Percentiles rank a stretch among this genome's conserved stretches.
Conservation (phyloP, 2,329 filamentous ascomycete genomes). For the Colletotrichum costaricense region DNA sequence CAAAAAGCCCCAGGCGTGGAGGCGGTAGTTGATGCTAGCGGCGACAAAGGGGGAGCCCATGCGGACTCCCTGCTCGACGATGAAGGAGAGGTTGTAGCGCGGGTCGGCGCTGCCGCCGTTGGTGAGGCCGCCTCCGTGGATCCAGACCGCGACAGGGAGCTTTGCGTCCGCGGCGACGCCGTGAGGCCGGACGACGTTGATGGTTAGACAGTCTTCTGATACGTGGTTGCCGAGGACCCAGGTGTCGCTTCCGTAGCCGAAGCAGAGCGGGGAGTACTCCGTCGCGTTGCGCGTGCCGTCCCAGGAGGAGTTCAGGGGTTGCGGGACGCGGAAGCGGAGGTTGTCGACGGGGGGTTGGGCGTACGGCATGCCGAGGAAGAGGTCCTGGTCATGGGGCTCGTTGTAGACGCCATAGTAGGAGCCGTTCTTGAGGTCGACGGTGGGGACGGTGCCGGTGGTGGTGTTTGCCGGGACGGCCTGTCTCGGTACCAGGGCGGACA, state of each 20-base stretch:
- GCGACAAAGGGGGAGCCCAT: conserved; percentile 61
- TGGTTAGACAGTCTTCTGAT: conserved; percentile 45
- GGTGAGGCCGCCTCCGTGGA: conserved; percentile 57
- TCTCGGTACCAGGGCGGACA: conserved; percentile 26
- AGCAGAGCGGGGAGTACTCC: conserved; percentile 58
- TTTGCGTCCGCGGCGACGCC: conserved; percentile 46
- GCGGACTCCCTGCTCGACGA: conserved; percentile 61
- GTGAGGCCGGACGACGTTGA: conserved; percentile 44
- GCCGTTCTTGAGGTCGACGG: conserved; percentile 29
- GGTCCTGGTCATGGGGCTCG: conserved; percentile 56
- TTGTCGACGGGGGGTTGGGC: conserved; percentile 63
- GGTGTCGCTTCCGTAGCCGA: conserved; percentile 59
- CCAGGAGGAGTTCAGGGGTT: conserved; percentile 60
- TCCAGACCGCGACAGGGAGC: conserved; percentile 70
- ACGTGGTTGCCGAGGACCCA: conserved; percentile 39
- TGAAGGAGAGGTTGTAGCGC: conserved; percentile 71
- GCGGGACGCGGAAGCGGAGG: conserved; percentile 63
- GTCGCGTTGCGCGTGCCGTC: conserved; percentile 54
- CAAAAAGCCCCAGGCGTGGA: conserved; percentile 64
- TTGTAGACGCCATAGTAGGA: conserved; percentile 55
- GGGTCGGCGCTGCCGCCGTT: conserved; percentile 48
- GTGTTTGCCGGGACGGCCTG: conserved; percentile 16
- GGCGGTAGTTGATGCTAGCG: conserved; percentile 62
- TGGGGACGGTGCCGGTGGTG: conserved; percentile 15
- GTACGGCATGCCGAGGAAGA: conserved; percentile 67